Evolutionary conservation across 139 green algal genomes (phyloP), one percentile per base, ranked within the genome.

Genomic region (Coccomyxa sp.): DNA sequence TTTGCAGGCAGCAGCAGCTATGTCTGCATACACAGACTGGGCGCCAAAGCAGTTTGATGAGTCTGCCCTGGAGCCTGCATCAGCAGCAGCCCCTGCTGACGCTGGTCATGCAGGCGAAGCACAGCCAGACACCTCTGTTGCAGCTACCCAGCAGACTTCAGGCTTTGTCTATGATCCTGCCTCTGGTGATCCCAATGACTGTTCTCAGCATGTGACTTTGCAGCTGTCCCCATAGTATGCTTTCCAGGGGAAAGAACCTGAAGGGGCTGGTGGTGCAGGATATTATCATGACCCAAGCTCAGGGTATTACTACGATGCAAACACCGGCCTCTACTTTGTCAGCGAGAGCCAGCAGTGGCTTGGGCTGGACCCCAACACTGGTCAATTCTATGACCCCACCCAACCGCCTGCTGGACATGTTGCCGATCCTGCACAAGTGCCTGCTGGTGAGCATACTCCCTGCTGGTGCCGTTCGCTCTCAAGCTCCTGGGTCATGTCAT

Each of bases 291-390:
- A 95, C 30, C 45, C 83, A 0, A 80, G 28, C 0, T 88, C 87
- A 11, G 92, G 92, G 0, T 90, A 90, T 77, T 92, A 90, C 74
- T 96, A 94, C 76, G 93, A 96, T 81, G 86, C 90, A 16, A 93
- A 93, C 78, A 93, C 90, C 0, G 88, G 87, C 13, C 67, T 92
- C 31, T 90, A 91, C 81, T 95, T 88, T 81, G 82, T 95, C 80
- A 82, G 83, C 45, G 82, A 51, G 0, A 84, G 86, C 0, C 79
- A 87, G 71, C 80, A 88, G 75, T 96, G 93, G 91, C 89, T 89
- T 76, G 82, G 81, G 10, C 90, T 91, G 23, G 88, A 95, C 80
- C 79, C 75, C 17, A 79, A 59, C 27, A 92, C 82, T 21, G 87
- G 88, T 16, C 74, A 91, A 81, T 95, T 71, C 9, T 28, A 25